These are phyloP conservation scores for Claviceps purpurea DNA, from an alignment of 2,329 filamentous ascomycete species.

Conservation along the genomic window DNA sequence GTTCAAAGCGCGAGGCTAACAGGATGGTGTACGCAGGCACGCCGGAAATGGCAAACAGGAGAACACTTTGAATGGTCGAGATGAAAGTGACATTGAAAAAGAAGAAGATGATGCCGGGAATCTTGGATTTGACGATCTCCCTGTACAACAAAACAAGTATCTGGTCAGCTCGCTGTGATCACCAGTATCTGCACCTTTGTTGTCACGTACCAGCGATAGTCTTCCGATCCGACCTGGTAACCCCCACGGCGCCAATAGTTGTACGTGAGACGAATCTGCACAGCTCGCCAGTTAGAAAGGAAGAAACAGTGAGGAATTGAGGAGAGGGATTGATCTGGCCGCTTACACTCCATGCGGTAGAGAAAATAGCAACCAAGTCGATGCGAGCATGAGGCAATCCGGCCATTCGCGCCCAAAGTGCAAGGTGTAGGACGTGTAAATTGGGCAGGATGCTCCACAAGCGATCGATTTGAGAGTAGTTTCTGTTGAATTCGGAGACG, in stretches of 20 bases:
- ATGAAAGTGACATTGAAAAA: conserved; percentile 87
- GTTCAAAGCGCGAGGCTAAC: conserved; percentile 53
- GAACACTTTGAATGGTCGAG: conserved; percentile 64
- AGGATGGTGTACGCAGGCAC: conserved; percentile 72
- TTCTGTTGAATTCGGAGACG: conserved; percentile 72
- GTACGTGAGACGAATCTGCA: conserved; percentile 66
- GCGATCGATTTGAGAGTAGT: conserved; percentile 95
- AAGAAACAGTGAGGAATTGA: neutral
- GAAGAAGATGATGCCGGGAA: conserved; percentile 57
- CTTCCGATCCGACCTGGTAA: conserved; percentile 77
- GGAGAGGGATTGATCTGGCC: neutral
- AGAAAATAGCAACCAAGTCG: conserved; percentile 59
- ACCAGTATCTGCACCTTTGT: neutral
- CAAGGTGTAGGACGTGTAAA: conserved; percentile 74
- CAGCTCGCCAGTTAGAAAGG: neutral
- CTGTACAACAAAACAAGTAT: conserved; percentile 19
- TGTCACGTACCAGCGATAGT: conserved; percentile 64
- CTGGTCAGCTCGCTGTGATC: conserved; percentile 1
- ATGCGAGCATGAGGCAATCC: conserved; percentile 57
- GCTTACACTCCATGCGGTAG: conserved; percentile 66
- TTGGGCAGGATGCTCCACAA: conserved; percentile 83
- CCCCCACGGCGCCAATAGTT: conserved; percentile 97
- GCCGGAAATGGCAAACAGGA: conserved; percentile 66
- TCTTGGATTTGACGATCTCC: conserved; percentile 56
- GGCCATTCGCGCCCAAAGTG: conserved; percentile 65